Evolutionary conservation across 2,329 filamentous ascomycete genomes (phyloP).

Genomic region (Fusarium newnesense): DNA sequence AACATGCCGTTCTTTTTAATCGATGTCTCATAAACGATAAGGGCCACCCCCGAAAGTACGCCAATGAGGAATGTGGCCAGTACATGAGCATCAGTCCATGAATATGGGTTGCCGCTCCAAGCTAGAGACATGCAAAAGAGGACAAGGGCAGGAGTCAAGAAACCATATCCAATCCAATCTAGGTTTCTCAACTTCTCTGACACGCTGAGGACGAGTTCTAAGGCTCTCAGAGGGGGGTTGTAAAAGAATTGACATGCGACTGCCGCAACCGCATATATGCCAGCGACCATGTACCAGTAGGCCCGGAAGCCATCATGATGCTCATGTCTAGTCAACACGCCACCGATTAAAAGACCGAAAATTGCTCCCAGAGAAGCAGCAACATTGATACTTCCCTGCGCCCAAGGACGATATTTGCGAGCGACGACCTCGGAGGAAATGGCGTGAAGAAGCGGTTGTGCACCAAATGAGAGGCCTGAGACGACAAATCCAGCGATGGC

Average conservation of each 20-base stretch:
- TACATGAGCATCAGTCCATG: background rate
- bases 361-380: background rate
- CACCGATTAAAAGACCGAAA: background rate
- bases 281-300: slow-evolving; percentile 3
- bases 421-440: background rate
- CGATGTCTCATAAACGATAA: background rate
- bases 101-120: background rate
- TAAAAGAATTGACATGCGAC: background rate
- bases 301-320: background rate
- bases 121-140: background rate
- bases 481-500: background rate
- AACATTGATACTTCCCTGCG: background rate
- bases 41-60: rapidly evolving
- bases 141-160: background rate
- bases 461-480: background rate
- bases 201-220: background rate
- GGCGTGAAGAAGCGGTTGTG: background rate
- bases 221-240: background rate
- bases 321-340: background rate
- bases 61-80: background rate
- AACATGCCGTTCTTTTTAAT: background rate
- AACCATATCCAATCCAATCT: background rate
- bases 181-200: background rate
- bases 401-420: slow-evolving; percentile 1
- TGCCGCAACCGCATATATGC: background rate